Percentiles rank a stretch among this genome's conserved stretches.
Conservation (phyloP, 108 stramenopile genomes). For the Skeletonema marinoi region DNA sequence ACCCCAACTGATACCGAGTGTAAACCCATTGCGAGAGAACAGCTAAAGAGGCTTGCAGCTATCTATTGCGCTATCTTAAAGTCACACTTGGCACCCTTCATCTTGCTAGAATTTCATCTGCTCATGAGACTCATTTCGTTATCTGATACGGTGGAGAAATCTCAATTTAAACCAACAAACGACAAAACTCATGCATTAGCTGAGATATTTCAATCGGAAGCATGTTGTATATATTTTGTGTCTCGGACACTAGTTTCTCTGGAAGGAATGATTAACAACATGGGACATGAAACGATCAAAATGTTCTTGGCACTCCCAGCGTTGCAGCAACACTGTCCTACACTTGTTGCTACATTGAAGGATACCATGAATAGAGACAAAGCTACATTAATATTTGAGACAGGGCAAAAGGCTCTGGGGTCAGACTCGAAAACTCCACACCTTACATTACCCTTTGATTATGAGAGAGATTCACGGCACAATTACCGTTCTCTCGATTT, state of each 20-base stretch:
- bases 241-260: constrained; percentile 34
- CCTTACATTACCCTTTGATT: constrained; percentile 75
- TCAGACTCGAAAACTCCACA: constrained; percentile 50
- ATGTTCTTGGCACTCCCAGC: constrained; percentile 27
- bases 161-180: background rate
- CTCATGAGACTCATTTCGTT: constrained; percentile 62
- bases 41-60: constrained; percentile 49
- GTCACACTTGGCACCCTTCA: constrained; percentile 68
- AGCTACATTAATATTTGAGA: constrained; percentile 22
- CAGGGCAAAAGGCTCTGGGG: constrained; percentile 30
- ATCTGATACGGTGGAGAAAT: constrained; percentile 3
- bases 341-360: constrained; percentile 20
- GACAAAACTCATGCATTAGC: constrained; percentile 15
- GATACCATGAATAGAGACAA: constrained; percentile 22
- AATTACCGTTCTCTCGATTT: constrained; percentile 63
- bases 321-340: constrained; percentile 23
- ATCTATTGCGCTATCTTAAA: constrained; percentile 65
- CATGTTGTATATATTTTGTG: constrained; percentile 52
- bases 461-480: constrained; percentile 75
- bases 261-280: constrained; percentile 29
- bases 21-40: constrained; percentile 1
- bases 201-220: constrained; percentile 23
- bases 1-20: background rate
- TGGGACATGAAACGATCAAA: constrained; percentile 34
- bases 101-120: constrained; percentile 74